A percentile compares a stretch with the other conserved stretches of the same genome.
These are phyloP conservation scores for Umbilicaria muhlenbergii DNA, from an alignment of 495 filamentous ascomycete species.

Conservation along the genomic window DNA sequence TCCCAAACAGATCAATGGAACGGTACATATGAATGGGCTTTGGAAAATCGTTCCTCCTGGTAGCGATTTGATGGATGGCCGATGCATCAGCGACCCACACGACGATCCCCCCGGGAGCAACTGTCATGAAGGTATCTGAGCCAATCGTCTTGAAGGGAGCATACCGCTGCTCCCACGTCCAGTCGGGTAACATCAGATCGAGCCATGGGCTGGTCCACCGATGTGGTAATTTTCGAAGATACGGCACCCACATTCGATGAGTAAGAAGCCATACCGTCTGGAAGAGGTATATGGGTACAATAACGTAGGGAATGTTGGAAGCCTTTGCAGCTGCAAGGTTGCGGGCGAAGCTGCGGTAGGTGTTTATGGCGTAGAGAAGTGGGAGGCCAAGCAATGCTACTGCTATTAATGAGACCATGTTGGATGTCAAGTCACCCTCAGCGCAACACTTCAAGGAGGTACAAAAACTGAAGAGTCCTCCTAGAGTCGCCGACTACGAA, in stretches of 20 bases:
- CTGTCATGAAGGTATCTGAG: slow-evolving; percentile 39
- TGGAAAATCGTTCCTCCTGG: slow-evolving; percentile 47
- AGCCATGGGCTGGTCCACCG: slow-evolving; percentile 10
- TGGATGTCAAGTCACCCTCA: too few species aligned
- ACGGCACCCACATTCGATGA: slow-evolving; percentile 4
- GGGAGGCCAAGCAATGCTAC: not conserved
- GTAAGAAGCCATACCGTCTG: slow-evolving; percentile 15
- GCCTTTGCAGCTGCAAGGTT: slow-evolving; percentile 9
- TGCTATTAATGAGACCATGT: slow-evolving; percentile 1
- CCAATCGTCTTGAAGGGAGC: slow-evolving; percentile 23
- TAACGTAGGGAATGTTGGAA: slow-evolving; percentile 22
- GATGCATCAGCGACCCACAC: slow-evolving; percentile 40
- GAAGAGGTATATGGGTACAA: slow-evolving; percentile 19
- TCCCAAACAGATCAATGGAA: slow-evolving; percentile 44
- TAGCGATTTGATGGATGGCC: slow-evolving; percentile 41
- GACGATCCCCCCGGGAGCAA: slow-evolving; percentile 28
- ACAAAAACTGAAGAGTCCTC: too few species aligned
- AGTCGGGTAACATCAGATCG: slow-evolving; percentile 17
- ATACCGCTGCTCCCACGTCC: slow-evolving; percentile 23
- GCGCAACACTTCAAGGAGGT: too few species aligned
- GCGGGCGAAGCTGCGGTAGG: slow-evolving; percentile 1
- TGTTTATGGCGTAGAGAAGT: slow-evolving; percentile 2
- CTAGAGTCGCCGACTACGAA: too few species aligned
- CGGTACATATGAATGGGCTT: slow-evolving; percentile 44
- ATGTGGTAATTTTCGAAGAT: slow-evolving; percentile 8